Conservation (phyloP, 2,329 filamentous ascomycete genomes). For the Cercospora beticola region DNA sequence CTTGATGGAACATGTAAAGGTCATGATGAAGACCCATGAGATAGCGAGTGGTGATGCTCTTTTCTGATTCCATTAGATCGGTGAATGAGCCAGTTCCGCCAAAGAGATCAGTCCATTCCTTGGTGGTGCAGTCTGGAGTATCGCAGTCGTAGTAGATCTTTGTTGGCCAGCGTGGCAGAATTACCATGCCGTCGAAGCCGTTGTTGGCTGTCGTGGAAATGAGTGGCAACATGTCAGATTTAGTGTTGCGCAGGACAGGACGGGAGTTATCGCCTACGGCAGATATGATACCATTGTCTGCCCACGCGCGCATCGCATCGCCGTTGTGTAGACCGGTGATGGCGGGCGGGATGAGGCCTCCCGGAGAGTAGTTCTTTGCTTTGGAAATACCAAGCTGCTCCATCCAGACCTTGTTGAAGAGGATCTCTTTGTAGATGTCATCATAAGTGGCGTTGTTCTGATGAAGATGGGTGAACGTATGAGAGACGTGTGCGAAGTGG, state of each 20-base stretch:
- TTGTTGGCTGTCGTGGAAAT: slow-evolving; percentile 7
- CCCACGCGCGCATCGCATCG: slow-evolving; percentile 13
- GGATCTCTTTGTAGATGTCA: slow-evolving; percentile 12
- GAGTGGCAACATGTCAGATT: slow-evolving; percentile 4
- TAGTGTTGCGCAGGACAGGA: slow-evolving; percentile 3
- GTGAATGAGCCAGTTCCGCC: slow-evolving; percentile 8
- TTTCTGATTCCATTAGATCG: slow-evolving; percentile 8
- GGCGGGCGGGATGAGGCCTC: slow-evolving; percentile 12
- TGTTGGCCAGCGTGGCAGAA: slow-evolving; percentile 14
- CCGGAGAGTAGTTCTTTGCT: not conserved
- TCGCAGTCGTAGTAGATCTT: slow-evolving; percentile 18
- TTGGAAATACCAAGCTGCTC: not conserved
- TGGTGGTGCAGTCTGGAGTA: slow-evolving; percentile 6
- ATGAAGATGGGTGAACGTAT: slow-evolving; percentile 12
- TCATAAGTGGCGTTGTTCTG: slow-evolving; percentile 14
- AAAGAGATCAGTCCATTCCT: slow-evolving; percentile 16
- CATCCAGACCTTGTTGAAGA: slow-evolving; percentile 13
- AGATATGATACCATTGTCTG: slow-evolving; percentile 2
- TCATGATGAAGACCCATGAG: slow-evolving; percentile 8
- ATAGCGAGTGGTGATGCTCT: slow-evolving; percentile 9
- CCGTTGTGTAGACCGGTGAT: slow-evolving; percentile 16
- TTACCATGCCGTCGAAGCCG: slow-evolving; percentile 14
- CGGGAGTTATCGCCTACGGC: slow-evolving; percentile 13
- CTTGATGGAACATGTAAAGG: slow-evolving; percentile 17
- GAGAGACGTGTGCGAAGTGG: slow-evolving; percentile 12